Conservation (phyloP, 805 yeast species). For the Metschnikowia lochheadii region DNA sequence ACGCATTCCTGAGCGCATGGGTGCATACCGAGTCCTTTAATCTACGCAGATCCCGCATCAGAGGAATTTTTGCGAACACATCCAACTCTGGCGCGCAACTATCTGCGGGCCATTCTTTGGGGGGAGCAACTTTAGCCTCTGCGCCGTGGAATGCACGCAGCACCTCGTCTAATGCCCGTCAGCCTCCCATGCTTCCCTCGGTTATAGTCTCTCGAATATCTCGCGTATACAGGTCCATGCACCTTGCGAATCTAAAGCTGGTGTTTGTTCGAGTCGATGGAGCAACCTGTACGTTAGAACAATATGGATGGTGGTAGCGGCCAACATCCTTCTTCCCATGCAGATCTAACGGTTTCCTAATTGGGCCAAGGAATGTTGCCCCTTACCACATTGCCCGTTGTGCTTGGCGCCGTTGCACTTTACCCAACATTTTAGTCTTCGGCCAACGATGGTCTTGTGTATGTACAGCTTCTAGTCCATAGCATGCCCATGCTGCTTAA, state of each 20-base stretch:
- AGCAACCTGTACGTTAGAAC: too few species aligned
- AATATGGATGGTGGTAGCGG: background rate
- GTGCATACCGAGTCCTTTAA: background rate
- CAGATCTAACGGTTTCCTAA: too few species aligned
- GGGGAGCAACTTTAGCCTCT: background rate
- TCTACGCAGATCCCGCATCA: background rate
- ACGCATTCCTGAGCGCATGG: background rate
- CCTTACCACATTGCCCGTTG: background rate
- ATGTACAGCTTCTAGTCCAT: background rate
- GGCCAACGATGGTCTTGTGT: background rate
- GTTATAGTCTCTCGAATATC: constrained; percentile 2
- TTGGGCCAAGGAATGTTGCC: background rate
- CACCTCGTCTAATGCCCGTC: background rate
- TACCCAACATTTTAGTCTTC: background rate
- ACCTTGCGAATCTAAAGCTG: background rate
- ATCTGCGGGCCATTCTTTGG: background rate
- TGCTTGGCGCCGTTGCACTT: background rate
- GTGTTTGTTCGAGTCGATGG: background rate
- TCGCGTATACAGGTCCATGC: constrained; percentile 2
- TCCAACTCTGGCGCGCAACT: background rate
- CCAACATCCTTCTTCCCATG: background rate
- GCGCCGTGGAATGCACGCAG: background rate
- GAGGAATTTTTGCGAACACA: background rate
- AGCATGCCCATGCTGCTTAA: background rate
- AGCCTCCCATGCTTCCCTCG: background rate